Evolutionary conservation across 495 filamentous ascomycete genomes (phyloP), one percentile per base, ranked within the genome.

Genomic region (Podospora sp.): DNA sequence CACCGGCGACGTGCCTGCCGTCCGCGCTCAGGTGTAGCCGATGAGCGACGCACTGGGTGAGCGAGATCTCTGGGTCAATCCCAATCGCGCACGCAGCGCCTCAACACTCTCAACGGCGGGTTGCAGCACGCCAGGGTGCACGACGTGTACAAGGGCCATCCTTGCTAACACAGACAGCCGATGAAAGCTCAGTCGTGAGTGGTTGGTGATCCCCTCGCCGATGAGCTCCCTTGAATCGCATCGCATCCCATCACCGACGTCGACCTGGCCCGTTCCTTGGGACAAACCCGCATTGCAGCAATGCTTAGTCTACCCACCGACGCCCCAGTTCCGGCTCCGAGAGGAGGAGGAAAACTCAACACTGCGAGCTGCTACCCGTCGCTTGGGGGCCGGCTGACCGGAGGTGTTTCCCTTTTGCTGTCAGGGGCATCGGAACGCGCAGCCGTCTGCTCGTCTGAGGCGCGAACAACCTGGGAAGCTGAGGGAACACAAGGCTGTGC

Each of bases 21-120:
- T 21, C 27, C 26, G 21, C 21, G 27, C 59, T 57, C 27, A 27
- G 29, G 33, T 56, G 26, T 36, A 11, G 51, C 29, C 29, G 50
- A 63, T 63, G 65, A 29, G 29, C 25, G 50, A 51, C 65, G 57
- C 20, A 29, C 65, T 55, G 26, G 63, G 36, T 49, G 63, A 62
- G 25, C 50, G 22, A 51, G 62, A 65, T 69, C 63, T 66, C 33
- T 69, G 68, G 68, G 68, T 65, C 52, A 27, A 51, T 52, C 56
- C 35, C 63, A 52, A 65, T 65, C 51, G 29, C 63, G 36, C 53
- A 46, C 40, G 14, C 20, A 62, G 35, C 63, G 40, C 29, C 51
- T 49, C 61, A 26, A 27, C 61, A 52, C 59, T 40, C 24, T 49
- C 57, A 57, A 29, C 50, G 57, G 52, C 20, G 27, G 56, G 51